Base-by-base conservation (phyloP, 768 basidiomycete genomes). In the Tulasnella sp. region DNA sequence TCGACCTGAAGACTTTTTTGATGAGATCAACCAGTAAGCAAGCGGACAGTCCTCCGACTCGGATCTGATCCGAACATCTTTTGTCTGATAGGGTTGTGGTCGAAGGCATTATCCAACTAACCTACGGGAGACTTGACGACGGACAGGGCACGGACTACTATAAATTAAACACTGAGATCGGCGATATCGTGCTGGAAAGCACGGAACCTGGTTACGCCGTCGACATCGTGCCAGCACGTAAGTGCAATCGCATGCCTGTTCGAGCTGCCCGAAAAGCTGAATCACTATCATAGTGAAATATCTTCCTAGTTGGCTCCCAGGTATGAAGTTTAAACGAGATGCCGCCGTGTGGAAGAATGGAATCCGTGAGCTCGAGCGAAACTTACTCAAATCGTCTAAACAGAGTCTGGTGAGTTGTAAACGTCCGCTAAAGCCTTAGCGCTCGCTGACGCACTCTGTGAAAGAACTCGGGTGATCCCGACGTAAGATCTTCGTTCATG, bases 221-320 rank as follows among this genome's bases (percentile, higher is more conserved):
- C 17, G 12, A 47, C 44, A 9, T 41, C 37, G 12, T 68, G 2
- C 47, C 39, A 26, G 29, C 11, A 5, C 3, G 26, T 19, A 32
- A 19, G 17, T 34, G n/a, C 7, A 41, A 7, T 47, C 8, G 7
- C 14, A 3, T 3, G 5, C 44, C 44, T 17, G 17, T 5, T 9
- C 44, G 6, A 22, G 44, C 22, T 47, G 44, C 17, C 4, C 22
- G 7, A n/a, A n/a, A 22, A 5, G 44, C 14, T 47, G 17, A 19
- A 1, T 47, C 14, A 17, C 17, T 17, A 17, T 19, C 44, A 47
- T 47, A 75, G 74, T 75, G 6, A 62, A 68, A 62, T 69, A 74
- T 22, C 40, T 75, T 12, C 75, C 75, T 34, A 22, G 17, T 3
- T 75, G 74, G 74, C 36, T 74, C 11, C 75, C 75, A 17, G 73